Evolutionary conservation across 345 rosid species (phyloP), one percentile per base, ranked within the genome.

Genomic region (Toxicodendron radicans): DNA sequence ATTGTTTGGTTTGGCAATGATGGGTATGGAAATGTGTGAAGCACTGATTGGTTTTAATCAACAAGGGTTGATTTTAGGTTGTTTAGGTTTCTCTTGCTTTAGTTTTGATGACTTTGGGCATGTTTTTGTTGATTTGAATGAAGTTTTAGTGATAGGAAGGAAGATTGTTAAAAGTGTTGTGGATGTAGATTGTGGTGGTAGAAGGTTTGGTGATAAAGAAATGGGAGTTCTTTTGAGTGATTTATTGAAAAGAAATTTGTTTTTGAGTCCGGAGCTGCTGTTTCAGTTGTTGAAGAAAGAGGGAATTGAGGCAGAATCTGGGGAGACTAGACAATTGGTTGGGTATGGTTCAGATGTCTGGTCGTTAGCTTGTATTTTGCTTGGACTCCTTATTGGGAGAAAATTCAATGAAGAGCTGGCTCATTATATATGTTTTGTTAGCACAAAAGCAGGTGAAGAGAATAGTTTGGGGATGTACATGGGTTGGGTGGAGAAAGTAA

Each of bases 11-110:
- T 94, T 91, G 68, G 89, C 86, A 2, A 59, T 89, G 74, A 75
- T 87, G 4, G 90, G 89, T 60, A 78, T 85, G 91, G 95, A 91
- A 68, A 82, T 95, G 11, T 90, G 94, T 71, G 99, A 95, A 84
- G 87, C 91, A 16, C 17, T 91, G 68, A 70, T 82, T 45, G 60
- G 78, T 78, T 76, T 90, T 84, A 89, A 90, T 23, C 78, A 63
- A 71, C 86, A 89, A 79, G 90, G 93, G 64, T 8, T 90, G 41
- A 13, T 66, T 79, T 49, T 71, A 62, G 99, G 97, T 43, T 87
- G 87, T 81, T 77, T 92, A 57, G 80, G 88, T 38, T 68, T 81
- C 60, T 75, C 85, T 54, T 91, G 92, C 82, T 83, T 92, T 72
- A 79, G 75, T 60, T 59, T 87, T 64, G 95, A 92, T 76, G 81